phyloP scores from a whole-genome alignment of 345 rosid genomes.

The Euphorbia tirucalli region DNA sequence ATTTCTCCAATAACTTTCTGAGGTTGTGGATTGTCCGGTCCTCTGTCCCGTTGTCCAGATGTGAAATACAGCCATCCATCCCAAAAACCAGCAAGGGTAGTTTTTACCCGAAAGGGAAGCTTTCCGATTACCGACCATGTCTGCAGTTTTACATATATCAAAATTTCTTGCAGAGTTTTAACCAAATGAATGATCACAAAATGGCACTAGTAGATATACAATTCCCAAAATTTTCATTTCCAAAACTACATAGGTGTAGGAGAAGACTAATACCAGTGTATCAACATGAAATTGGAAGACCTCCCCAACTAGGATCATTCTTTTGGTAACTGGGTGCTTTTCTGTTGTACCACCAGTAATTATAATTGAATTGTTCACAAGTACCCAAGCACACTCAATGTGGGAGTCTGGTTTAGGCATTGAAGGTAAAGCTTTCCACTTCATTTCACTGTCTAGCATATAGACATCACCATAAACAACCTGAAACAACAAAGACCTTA shows the following conservation, averaged over 20 bases:
- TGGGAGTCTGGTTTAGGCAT: constrained; percentile 89
- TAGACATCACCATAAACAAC: constrained; percentile 73
- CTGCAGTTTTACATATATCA: constrained; percentile 37
- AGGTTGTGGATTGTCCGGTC: constrained; percentile 78
- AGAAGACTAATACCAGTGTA: constrained; percentile 39
- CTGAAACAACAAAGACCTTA: constrained; percentile 32
- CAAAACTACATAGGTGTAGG: no score
- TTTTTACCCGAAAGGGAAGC: constrained; percentile 79
- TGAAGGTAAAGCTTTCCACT: constrained; percentile 64
- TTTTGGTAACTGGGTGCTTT: constrained; percentile 73
- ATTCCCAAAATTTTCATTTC: no score
- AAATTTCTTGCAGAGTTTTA: background rate
- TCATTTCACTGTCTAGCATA: constrained; percentile 70
- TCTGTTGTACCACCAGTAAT: constrained; percentile 78
- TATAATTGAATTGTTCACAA: constrained; percentile 69
- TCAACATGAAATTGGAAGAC: constrained; percentile 63
- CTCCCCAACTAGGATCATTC: constrained; percentile 81
- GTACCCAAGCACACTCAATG: constrained; percentile 75
- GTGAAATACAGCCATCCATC: constrained; percentile 80
- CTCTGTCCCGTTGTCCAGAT: constrained; percentile 83
- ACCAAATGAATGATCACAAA: background rate
- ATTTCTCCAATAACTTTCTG: constrained; percentile 64
- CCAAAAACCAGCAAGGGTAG: constrained; percentile 62
- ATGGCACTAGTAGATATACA: background rate
- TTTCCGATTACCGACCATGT: constrained; percentile 81